Evolutionary conservation across 495 filamentous ascomycete species (phyloP), one percentile per base, ranked within the genome.

Genomic region (Clavariopsis aquatica): DNA sequence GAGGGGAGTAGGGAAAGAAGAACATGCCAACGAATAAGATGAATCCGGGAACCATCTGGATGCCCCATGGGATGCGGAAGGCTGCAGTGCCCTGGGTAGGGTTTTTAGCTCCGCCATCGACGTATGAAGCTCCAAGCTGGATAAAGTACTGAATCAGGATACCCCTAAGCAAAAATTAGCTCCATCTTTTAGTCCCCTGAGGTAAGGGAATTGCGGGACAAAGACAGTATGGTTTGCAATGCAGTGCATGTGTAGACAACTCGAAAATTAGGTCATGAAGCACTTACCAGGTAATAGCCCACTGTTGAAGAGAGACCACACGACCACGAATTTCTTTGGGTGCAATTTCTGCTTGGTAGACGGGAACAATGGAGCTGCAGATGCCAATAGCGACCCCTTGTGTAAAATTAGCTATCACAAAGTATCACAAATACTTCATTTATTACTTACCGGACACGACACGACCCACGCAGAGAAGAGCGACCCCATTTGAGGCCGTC

Each of bases 311-410:
- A 20, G 83, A 84, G 13, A 93, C 88, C 23, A 94, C 81, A 19
- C 90, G 82, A 31, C 90, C 90, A 60, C 90, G 85, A 68, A 90
- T 90, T 61, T 89, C 87, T 63, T 89, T 88, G 19, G 87, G 90
- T 5, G 89, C 83, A 57, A 93, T 83, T 73, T 94, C 90, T 36
- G 89, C 83, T 58, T 90, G 86, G 69, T 93, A 93, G 23, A 92
- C 85, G 5, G 90, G 90, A 31, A 90, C 88, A 52, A 91, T 78
- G 17, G 88, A 83, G 2, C 89, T 91, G 13, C 84, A 85, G 55
- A 91, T 89, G 63, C 90, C 90, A 60, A 91, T 85, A 58, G 85
- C 88, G 47, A 94, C 65, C n/a, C n/a, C n/a, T n/a, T n/a, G n/a
- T n/a, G n/a, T n/a, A n/a, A n/a, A n/a, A n/a, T n/a, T n/a, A n/a